Percentiles rank a stretch among this genome's conserved stretches.
Evolutionary conservation across 139 green algal genomes (phyloP).

Genomic region (Chlorella sp.): DNA sequence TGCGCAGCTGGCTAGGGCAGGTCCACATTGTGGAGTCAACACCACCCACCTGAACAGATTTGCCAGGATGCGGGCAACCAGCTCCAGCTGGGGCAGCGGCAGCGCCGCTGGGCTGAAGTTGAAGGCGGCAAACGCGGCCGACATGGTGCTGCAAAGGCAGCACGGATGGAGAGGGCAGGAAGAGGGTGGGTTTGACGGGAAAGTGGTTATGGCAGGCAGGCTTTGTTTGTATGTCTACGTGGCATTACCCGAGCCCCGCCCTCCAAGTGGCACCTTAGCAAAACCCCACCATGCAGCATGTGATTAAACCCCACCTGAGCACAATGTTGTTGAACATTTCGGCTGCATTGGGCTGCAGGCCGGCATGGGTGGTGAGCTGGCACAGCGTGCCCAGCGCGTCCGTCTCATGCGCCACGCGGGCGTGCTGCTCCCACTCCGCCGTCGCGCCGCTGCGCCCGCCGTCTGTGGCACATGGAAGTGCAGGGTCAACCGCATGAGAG

Average conservation of each 20-base stretch:
- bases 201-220: too few species aligned
- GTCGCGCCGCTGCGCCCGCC: background rate
- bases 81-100: constrained; percentile 25
- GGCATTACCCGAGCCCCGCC: too few species aligned
- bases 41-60: constrained; percentile 36
- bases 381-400: constrained; percentile 38
- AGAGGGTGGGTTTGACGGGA: too few species aligned
- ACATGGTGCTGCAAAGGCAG: background rate
- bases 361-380: constrained; percentile 6
- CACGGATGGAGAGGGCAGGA: background rate
- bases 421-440: background rate
- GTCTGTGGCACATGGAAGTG: background rate
- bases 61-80: constrained; percentile 28
- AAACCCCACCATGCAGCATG: too few species aligned
- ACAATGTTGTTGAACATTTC: constrained; percentile 45
- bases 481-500: too few species aligned
- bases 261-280: too few species aligned
- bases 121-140: constrained; percentile 62
- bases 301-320: constrained; percentile 42
- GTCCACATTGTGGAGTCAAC: too few species aligned
- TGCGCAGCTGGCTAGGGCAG: too few species aligned
- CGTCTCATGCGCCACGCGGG: background rate
- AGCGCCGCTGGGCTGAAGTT: constrained; percentile 50
- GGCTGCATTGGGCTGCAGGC: constrained; percentile 6
- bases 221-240: too few species aligned